A percentile compares a stretch with the other conserved stretches of the same genome.
phyloP scores from a whole-genome alignment of 495 filamentous ascomycete species.

The Collariella sp. region DNA sequence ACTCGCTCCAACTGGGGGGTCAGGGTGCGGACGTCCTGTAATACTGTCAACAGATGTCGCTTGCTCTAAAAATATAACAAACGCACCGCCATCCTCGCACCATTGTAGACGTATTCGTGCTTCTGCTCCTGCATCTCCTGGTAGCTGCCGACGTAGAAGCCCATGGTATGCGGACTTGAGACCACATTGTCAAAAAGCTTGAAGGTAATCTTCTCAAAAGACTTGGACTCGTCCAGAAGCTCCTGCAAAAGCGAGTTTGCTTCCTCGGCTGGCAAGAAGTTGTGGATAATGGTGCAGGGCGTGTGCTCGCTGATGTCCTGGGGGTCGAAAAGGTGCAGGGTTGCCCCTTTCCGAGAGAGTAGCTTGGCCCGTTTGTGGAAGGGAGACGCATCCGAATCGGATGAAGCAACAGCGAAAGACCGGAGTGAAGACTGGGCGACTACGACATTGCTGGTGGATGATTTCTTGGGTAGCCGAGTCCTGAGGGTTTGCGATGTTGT shows the following conservation, averaged over 20 bases:
- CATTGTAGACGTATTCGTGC: slow-evolving; percentile 78
- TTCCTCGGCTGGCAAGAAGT: slow-evolving; percentile 65
- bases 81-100: slow-evolving; percentile 51
- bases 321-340: slow-evolving; percentile 72
- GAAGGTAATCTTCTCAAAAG: slow-evolving; percentile 66
- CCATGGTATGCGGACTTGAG: slow-evolving; percentile 66
- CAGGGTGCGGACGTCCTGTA: slow-evolving; percentile 60
- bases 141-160: slow-evolving; percentile 67
- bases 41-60: background rate
- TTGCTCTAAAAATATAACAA: background rate
- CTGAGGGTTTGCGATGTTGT: slow-evolving; percentile 47
- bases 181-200: slow-evolving; percentile 82
- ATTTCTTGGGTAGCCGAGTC: slow-evolving; percentile 26
- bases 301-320: slow-evolving; percentile 70
- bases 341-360: slow-evolving; percentile 66
- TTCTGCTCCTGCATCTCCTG: slow-evolving; percentile 57
- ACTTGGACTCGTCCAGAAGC: slow-evolving; percentile 63
- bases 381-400: slow-evolving; percentile 9
- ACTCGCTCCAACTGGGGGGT: slow-evolving; percentile 62
- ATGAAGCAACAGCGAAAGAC: slow-evolving; percentile 37
- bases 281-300: slow-evolving; percentile 84
- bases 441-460: slow-evolving; percentile 17
- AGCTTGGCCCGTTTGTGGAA: slow-evolving; percentile 38
- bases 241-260: slow-evolving; percentile 68
- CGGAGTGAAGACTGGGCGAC: slow-evolving; percentile 53